Evolutionary conservation across 345 rosid species (phyloP).

Genomic region (Aurinia saxatilis): DNA sequence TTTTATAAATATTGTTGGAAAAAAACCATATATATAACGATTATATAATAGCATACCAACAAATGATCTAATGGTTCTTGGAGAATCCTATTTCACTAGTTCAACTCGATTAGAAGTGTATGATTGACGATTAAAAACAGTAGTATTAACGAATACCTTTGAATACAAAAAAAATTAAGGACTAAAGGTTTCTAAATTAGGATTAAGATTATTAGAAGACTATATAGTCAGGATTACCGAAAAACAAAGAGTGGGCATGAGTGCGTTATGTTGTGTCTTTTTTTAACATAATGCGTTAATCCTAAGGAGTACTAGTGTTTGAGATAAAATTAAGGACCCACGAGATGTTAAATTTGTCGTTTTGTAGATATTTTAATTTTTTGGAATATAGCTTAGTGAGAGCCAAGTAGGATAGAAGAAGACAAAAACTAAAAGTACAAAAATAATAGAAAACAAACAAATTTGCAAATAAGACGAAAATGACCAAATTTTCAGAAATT

Average conservation of each 20-base stretch:
- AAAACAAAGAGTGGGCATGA: neutral
- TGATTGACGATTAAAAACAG: too few species aligned
- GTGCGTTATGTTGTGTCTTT: constrained; percentile 1
- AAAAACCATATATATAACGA: too few species aligned
- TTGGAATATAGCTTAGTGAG: constrained; percentile 22
- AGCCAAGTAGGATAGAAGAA: constrained; percentile 24
- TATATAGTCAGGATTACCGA: neutral
- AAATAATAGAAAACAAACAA: constrained; percentile 5
- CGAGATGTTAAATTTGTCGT: constrained; percentile 16
- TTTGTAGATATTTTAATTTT: constrained; percentile 7
- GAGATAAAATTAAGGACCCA: constrained; percentile 18
- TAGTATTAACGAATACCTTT: too few species aligned
- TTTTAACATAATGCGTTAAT: constrained; percentile 10
- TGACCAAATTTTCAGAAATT: constrained; percentile 12
- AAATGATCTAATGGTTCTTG: too few species aligned
- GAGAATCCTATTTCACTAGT: too few species aligned
- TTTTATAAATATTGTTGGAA: too few species aligned
- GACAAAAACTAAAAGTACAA: constrained; percentile 18
- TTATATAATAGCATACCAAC: too few species aligned
- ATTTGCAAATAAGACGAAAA: constrained; percentile 18
- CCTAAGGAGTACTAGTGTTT: constrained; percentile 16
- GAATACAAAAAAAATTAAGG: too few species aligned
- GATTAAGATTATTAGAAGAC: too few species aligned
- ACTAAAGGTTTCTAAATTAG: too few species aligned
- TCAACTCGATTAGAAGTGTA: too few species aligned